These are phyloP conservation scores for Nicotiana otophora DNA, from an alignment of 257 asterid genomes.

Conservation along the genomic window DNA sequence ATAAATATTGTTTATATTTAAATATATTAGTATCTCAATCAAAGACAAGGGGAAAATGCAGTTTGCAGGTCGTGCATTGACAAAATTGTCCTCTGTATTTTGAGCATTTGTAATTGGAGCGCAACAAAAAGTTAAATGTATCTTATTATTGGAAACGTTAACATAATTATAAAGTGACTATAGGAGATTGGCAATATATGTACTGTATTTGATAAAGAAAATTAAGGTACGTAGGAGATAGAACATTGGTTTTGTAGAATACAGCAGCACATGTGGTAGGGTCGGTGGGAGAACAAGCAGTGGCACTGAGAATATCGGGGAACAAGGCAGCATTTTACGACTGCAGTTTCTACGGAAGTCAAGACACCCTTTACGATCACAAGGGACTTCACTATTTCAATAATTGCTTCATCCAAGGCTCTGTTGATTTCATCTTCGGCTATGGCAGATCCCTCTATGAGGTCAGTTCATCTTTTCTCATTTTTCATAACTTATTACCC, in stretches of 20 bases:
- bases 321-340: slow-evolving; percentile 53
- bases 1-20: neutral
- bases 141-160: too few relatives aligned
- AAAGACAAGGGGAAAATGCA: neutral
- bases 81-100: neutral
- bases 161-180: neutral
- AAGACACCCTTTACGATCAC: slow-evolving; percentile 73
- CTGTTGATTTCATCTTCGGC: slow-evolving; percentile 80
- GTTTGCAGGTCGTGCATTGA: neutral
- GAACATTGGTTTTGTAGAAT: slow-evolving; percentile 33
- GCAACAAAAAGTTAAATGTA: neutral
- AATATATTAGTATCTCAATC: neutral
- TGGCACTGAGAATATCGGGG: slow-evolving; percentile 47
- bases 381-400: slow-evolving; percentile 62
- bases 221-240: neutral
- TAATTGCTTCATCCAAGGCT: slow-evolving; percentile 79
- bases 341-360: slow-evolving; percentile 55
- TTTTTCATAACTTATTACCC: too few relatives aligned
- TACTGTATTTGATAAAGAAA: neutral
- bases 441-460: slow-evolving; percentile 51
- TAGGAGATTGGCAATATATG: neutral
- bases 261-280: slow-evolving; percentile 59
- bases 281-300: slow-evolving; percentile 36
- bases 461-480: slow-evolving; percentile 20
- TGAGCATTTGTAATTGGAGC: neutral